Base-by-base conservation (phyloP, 495 filamentous ascomycete genomes). In the Aspergillus incahuasiensis region DNA sequence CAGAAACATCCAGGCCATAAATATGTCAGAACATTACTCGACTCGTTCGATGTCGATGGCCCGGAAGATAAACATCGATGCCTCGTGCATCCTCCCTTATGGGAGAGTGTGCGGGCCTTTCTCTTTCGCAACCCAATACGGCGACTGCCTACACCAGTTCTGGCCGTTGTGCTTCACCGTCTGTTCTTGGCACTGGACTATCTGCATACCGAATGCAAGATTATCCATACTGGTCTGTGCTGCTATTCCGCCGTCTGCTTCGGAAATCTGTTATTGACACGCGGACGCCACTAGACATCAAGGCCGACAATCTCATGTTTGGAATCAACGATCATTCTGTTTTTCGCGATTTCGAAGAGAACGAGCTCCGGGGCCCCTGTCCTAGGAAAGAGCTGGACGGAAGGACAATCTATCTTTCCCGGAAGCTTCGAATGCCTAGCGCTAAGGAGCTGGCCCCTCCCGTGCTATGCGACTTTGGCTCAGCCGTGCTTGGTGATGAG, bases 391-490 rank as follows among this genome's bases (percentile, higher is more conserved):
- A 61, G 6, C 54, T 68, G 46, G 52, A 65, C 58, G 65, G 55
- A 45, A 32, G 66, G 20, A 60, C 66, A 5, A 56, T 76, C 0
- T 77, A 79, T 60, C 63, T 60, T 34, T 75, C 64, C 0, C 64
- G 70, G 40, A 63, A 66, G 13, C 63, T 75, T 30, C 71, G 68
- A 40, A 58, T 71, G n/a, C 68, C 63, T 30, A 61, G 59, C 35
- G 25, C 57, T 38, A 61, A 66, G 59, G 63, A 59, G 40, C 42
- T 48, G 19, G 68, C 63, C 38, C n/a, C n/a, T n/a, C n/a, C n/a
- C n/a, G 45, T 70, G 4, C 49, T 69, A 56, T 91, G 92, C 76
- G 90, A 94, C 75, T 94, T 95, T 70, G 90, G 90, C 43, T 78
- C 91, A 13, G 90, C 90, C 3, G 83, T 89, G 65, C 87, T 84